These are phyloP conservation scores for Aspergillus unguis DNA, from an alignment of 2,329 filamentous ascomycete species.

Conservation along the genomic window DNA sequence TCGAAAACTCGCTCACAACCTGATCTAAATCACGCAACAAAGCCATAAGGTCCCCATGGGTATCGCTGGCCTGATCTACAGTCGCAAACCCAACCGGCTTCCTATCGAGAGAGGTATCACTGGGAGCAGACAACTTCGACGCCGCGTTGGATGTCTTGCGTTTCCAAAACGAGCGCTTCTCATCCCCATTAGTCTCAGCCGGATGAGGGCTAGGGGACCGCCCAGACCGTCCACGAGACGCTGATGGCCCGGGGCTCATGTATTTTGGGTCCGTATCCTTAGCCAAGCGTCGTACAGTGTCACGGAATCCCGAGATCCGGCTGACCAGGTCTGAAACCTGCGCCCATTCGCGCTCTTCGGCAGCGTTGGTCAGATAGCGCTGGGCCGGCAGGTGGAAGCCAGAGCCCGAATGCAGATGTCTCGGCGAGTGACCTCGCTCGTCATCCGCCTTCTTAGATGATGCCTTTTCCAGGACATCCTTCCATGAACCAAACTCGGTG, in stretches of 20 bases:
- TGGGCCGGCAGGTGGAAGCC: conserved; percentile 32
- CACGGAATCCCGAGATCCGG: conserved; percentile 79
- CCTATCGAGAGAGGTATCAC: conserved; percentile 27
- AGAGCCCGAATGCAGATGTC: conserved; percentile 27
- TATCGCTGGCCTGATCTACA: conserved; percentile 57
- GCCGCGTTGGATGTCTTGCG: conserved; percentile 57
- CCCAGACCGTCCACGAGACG: conserved; percentile 30
- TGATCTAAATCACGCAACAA: conserved; percentile 81
- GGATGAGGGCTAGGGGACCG: conserved; percentile 35
- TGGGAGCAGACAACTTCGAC: conserved; percentile 48
- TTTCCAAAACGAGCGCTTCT: conserved; percentile 85
- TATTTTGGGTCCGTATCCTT: conserved; percentile 75
- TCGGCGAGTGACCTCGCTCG: conserved; percentile 19
- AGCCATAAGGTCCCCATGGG: conserved; percentile 79
- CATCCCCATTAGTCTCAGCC: conserved; percentile 32
- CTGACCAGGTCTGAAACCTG: conserved; percentile 82
- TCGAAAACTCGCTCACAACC: conserved; percentile 77
- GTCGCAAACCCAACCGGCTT: conserved; percentile 33
- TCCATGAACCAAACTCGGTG: conserved; percentile 87
- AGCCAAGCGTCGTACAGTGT: conserved; percentile 80
- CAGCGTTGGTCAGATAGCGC: conserved; percentile 31
- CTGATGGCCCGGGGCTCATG: conserved; percentile 20
- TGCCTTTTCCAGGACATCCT: conserved; percentile 76
- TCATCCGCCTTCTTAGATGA: conserved; percentile 62
- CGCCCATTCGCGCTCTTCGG: conserved; percentile 81